Percentiles rank a stretch among this genome's conserved stretches.
phyloP scores from a whole-genome alignment of 129 eudicot genomes.

The Heracleum sosnowskyi region DNA sequence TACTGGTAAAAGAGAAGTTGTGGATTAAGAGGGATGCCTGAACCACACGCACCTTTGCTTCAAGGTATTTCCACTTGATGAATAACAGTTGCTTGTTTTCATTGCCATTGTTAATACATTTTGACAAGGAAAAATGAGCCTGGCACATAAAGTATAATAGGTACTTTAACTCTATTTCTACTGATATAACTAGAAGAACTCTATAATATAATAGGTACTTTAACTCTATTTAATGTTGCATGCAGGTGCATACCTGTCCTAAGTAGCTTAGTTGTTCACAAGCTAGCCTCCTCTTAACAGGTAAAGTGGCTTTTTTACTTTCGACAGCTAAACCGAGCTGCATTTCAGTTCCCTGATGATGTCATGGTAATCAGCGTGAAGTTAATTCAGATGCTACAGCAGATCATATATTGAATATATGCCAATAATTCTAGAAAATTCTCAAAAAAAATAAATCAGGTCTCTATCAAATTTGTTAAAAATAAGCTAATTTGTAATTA shows the following conservation, averaged over 20 bases:
- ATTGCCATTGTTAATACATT: slow-evolving; percentile 32
- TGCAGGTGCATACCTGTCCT: slow-evolving; percentile 46
- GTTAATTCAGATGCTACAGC: background rate
- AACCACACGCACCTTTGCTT: slow-evolving; percentile 60
- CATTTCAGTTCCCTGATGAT: slow-evolving; percentile 80
- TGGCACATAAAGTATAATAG: slow-evolving; percentile 6
- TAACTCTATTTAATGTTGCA: background rate
- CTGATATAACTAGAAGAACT: background rate
- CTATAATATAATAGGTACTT: background rate
- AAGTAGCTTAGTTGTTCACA: slow-evolving; percentile 74
- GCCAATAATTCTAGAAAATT: background rate
- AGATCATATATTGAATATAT: background rate
- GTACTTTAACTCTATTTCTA: background rate
- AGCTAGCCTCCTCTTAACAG: slow-evolving; percentile 91
- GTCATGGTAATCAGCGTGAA: background rate
- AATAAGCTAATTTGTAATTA: no score
- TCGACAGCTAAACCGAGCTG: slow-evolving; percentile 88
- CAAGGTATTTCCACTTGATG: slow-evolving; percentile 82
- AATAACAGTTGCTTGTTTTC: slow-evolving; percentile 69
- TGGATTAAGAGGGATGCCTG: background rate
- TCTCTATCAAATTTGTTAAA: background rate
- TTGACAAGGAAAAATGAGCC: slow-evolving; percentile 72
- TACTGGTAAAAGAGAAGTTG: background rate
- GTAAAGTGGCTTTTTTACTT: slow-evolving; percentile 69
- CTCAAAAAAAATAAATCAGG: background rate